Conservation (phyloP, 2,329 filamentous ascomycete species). For the Alternaria brassicicola region DNA sequence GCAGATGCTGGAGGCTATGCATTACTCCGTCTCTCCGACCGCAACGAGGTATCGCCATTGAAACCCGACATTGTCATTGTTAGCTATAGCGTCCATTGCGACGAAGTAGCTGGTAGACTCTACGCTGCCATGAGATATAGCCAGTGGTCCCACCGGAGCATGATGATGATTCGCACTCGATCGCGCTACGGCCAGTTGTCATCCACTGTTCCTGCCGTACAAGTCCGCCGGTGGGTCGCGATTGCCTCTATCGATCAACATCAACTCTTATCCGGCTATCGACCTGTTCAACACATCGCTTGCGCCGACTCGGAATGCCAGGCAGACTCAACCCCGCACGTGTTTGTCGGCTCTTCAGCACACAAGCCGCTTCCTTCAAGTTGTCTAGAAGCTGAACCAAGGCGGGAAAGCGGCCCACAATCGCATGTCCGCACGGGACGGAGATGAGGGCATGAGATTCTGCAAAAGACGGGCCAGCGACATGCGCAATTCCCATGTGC, state of each 20-base stretch:
- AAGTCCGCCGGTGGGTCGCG: background rate
- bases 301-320: background rate
- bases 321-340: background rate
- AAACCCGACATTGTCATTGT: background rate
- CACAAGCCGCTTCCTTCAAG: background rate
- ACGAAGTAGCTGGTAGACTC: background rate
- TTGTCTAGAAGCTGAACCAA: background rate
- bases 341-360: background rate
- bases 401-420: background rate
- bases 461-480: background rate
- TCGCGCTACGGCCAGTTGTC: background rate
- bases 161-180: background rate
- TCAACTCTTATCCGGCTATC: background rate
- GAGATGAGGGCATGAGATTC: conserved; percentile 11
- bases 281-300: background rate
- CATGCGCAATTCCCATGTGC: background rate
- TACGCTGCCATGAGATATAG: background rate
- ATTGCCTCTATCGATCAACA: background rate
- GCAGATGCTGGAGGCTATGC: background rate
- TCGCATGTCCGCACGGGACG: conserved; percentile 3
- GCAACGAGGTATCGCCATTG: background rate
- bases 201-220: background rate
- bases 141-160: background rate
- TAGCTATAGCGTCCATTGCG: background rate
- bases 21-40: background rate